phyloP scores from a whole-genome alignment of 148 eudicot species.

The Chenopodium formosanum region DNA sequence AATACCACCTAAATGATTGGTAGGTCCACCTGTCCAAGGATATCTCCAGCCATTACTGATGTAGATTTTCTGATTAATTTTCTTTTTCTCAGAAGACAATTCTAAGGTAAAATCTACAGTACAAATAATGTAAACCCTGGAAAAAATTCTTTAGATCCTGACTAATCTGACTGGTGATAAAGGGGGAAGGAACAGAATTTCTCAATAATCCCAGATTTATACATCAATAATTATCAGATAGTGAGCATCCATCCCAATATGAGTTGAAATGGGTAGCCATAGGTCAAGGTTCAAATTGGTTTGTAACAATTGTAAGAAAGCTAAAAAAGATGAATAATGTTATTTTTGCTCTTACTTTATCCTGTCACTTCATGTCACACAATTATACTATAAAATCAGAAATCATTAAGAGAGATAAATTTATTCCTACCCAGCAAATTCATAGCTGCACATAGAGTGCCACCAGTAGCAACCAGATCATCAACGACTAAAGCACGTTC shows the following conservation, averaged over 20 bases:
- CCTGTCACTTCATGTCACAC: not conserved
- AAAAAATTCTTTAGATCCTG: not conserved
- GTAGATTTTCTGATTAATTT: not conserved
- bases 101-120: not conserved
- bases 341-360: not conserved
- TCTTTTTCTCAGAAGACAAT: not conserved
- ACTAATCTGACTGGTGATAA: conserved; percentile 1
- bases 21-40: conserved; percentile 2
- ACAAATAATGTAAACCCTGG: not conserved
- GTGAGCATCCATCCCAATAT: not conserved
- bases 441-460: conserved; percentile 93
- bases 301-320: not conserved
- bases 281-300: not conserved
- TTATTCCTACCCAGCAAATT: conserved; percentile 60
- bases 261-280: not conserved
- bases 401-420: not conserved
- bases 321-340: not conserved
- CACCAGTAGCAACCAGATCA: conserved; percentile 93
- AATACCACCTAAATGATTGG: not conserved
- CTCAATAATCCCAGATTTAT: not conserved
- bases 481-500: conserved; percentile 86
- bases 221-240: not conserved
- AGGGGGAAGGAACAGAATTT: not conserved
- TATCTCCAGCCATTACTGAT: not conserved
- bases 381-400: not conserved